phyloP scores from a whole-genome alignment of 139 green algal genomes.

The Eudorina sp. region DNA sequence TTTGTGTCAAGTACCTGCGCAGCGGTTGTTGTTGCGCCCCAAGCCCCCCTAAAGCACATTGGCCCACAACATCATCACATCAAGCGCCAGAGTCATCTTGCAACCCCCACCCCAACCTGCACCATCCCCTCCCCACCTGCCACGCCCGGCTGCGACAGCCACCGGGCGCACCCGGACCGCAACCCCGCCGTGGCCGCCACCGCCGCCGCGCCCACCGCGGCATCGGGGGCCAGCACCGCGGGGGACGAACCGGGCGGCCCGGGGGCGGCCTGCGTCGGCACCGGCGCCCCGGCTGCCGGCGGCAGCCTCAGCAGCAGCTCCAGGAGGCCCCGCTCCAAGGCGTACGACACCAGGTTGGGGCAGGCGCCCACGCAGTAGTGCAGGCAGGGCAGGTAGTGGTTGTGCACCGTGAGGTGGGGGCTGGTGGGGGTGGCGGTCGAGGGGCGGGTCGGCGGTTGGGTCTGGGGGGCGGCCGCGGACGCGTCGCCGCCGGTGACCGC shows the following conservation, averaged over 20 bases:
- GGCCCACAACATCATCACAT: too few species aligned
- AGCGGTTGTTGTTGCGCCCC: too few species aligned
- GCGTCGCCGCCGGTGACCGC: background rate
- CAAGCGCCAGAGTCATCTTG: too few species aligned
- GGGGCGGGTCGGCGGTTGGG: background rate
- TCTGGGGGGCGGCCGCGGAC: background rate
- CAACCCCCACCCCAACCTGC: too few species aligned
- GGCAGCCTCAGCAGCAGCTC: background rate
- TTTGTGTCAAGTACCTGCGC: too few species aligned
- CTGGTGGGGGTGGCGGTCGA: background rate
- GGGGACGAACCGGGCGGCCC: background rate
- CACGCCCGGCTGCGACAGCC: constrained; percentile 3
- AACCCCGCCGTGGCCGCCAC: background rate
- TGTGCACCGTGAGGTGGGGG: too few species aligned
- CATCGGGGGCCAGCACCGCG: background rate
- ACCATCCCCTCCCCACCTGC: background rate
- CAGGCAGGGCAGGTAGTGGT: constrained; percentile 25
- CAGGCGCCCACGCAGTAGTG: background rate
- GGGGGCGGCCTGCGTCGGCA: background rate
- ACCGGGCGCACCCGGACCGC: background rate
- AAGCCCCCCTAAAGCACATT: too few species aligned
- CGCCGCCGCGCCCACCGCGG: background rate
- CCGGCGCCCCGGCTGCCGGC: background rate
- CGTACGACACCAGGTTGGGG: constrained; percentile 5
- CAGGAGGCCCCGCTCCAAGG: constrained; percentile 15